Evolutionary conservation across 192 early-diverging fungal species (phyloP), one percentile per base, ranked within the genome.

Genomic region (Coemansia javaensis): DNA sequence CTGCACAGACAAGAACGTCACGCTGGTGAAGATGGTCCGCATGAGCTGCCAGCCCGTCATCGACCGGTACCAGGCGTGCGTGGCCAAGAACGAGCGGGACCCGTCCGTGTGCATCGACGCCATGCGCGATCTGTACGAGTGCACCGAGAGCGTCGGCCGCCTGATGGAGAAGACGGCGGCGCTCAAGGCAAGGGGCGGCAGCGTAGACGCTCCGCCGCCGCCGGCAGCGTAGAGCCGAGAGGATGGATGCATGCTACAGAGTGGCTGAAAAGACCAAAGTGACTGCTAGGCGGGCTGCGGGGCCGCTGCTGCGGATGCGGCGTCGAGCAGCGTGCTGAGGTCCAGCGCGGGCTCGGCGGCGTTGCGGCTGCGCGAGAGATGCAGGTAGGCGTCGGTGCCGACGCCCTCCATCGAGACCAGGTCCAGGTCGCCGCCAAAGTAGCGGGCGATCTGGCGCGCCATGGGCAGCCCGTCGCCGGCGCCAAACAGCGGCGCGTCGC

Each of bases 331-430:
- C 22, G 59, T 59, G 46, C 47, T 49, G 28, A 71, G 46, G 25
- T 71, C 60, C 14, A 57, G 40, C 0, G 59, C 49, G 31, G 57
- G 56, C 31, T 67, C 63, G 2, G 40, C 44, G 13, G 51, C 56
- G 30, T 63, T 75, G 47, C 55, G 50, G 42, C 59, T 55, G 48
- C 63, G 59, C 33, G 74, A 63, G 16, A 79, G 32, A 35, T 78
- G 66, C 38, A 85, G 49, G 47, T 78, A 85, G n/a, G 74, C 59
- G 32, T 83, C 80, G 1, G 80, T 81, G 0, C 83, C 82, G 25
- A 78, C 75, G 10, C 81, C 82, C 48, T 85, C 82, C 83, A 85
- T 85, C 4, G 80, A 82, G 1, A 81, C 64, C 25, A 85, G 47
- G 12, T 78, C 73, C 32, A 85, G 44, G 27, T 83, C 83, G 18